A percentile compares a stretch with the other conserved stretches of the same genome.
These are phyloP conservation scores for Keithomyces neogunnii DNA, from an alignment of 2,329 filamentous ascomycete genomes.

Conservation along the genomic window DNA sequence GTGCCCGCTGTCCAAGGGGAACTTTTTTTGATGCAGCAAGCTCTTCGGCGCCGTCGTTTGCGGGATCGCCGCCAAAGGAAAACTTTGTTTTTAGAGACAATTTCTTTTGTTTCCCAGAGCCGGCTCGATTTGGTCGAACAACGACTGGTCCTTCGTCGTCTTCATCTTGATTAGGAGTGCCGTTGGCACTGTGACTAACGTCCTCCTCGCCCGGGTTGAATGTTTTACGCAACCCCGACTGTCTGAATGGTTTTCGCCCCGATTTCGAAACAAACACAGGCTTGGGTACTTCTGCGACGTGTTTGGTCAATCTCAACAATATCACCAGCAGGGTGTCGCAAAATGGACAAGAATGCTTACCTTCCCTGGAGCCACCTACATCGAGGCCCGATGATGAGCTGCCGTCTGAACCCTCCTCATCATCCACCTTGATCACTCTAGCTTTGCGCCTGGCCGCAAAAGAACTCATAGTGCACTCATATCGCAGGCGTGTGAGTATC, in stretches of 20 bases:
- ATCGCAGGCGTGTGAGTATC: background rate
- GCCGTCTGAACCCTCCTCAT: slow-evolving; percentile 46
- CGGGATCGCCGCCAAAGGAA: slow-evolving; percentile 61
- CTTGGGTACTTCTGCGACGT: slow-evolving; percentile 23
- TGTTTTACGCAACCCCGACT: slow-evolving; percentile 49
- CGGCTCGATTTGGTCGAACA: slow-evolving; percentile 40
- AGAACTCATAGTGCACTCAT: slow-evolving; percentile 35
- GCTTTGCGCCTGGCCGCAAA: slow-evolving; percentile 59
- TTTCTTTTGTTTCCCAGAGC: slow-evolving; percentile 56
- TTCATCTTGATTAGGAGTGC: slow-evolving; percentile 26
- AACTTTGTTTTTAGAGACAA: slow-evolving; percentile 49
- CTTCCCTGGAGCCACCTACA: slow-evolving; percentile 20
- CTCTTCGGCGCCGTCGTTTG: slow-evolving; percentile 36
- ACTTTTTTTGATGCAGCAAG: slow-evolving; percentile 59
- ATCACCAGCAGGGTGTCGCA: slow-evolving; percentile 23
- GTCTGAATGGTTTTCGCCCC: slow-evolving; percentile 44
- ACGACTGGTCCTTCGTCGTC: slow-evolving; percentile 39
- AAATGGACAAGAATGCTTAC: slow-evolving; percentile 22
- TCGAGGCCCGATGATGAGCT: slow-evolving; percentile 12
- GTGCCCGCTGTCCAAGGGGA: slow-evolving; percentile 51
- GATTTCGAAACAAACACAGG: slow-evolving; percentile 33
- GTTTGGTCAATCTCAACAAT: slow-evolving; percentile 23
- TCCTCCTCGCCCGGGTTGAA: slow-evolving; percentile 38
- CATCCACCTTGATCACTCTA: slow-evolving; percentile 64
- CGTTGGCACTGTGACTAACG: slow-evolving; percentile 11